phyloP scores from a whole-genome alignment of 192 early-diverging fungal genomes.

The Coemansia sp. region DNA sequence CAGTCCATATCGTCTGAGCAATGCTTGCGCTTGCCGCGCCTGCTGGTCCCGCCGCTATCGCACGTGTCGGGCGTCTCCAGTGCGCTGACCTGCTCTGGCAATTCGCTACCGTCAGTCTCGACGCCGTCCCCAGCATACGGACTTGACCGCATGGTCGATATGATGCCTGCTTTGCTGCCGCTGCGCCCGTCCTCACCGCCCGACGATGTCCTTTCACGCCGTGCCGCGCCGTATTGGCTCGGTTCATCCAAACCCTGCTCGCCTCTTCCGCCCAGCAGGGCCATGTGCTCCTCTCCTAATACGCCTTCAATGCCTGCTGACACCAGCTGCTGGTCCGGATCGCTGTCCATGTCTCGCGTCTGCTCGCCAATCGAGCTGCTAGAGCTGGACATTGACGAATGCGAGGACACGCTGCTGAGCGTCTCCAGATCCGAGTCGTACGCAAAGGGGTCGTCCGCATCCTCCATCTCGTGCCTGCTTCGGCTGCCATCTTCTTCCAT shows the following conservation, averaged over 20 bases:
- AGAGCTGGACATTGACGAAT: conserved; percentile 43
- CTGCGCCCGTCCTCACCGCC: conserved; percentile 3
- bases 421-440: conserved; percentile 52
- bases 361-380: conserved; percentile 19
- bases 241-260: conserved; percentile 6
- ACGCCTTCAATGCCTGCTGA: background rate
- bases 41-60: background rate
- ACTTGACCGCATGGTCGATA: conserved; percentile 1
- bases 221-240: no score
- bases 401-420: conserved; percentile 49
- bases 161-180: background rate
- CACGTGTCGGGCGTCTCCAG: conserved; percentile 5
- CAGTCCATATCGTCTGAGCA: conserved; percentile 2
- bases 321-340: background rate
- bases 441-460: conserved; percentile 42
- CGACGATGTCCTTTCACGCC: conserved; percentile 2
- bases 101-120: background rate
- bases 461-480: conserved; percentile 2
- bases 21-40: conserved; percentile 3
- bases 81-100: conserved; percentile 1
- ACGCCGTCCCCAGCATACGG: background rate
- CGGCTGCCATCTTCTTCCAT: background rate
- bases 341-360: conserved; percentile 3
- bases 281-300: background rate
- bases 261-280: background rate